Base-by-base conservation (phyloP, 805 yeast genomes). In the Maudiozyma saulgeensis region DNA sequence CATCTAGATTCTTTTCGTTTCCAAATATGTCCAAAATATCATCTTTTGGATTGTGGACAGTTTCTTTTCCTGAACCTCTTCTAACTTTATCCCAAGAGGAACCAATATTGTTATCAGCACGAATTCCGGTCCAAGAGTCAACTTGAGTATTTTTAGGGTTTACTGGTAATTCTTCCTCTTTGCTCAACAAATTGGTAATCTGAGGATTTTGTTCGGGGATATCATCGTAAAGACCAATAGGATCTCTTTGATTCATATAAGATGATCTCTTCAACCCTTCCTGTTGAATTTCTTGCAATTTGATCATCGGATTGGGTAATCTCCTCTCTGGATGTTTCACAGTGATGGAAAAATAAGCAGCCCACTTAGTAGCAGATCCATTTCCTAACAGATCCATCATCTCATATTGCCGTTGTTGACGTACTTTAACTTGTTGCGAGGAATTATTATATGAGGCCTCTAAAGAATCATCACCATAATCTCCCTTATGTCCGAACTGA, bases 301-400 rank as follows among this genome's bases (percentile, higher is more conserved):
- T 56, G 0, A 59, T 57, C 56, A 73, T 66, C 6, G 89, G 89
- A 57, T 82, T 83, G 48, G 75, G 76, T 54, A 82, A 64, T 38
- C 76, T 68, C 45, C 71, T 70, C 19, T 70, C 71, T 0, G 82
- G 80, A 55, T 82, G 76, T 16, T 70, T 69, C 38, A 72, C 68
- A 0, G 85, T 74, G 51, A 71, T 63, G 44, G 70, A 67, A 60
- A 76, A 82, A 61, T 83, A 83, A 23, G 72, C 57, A 40, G 75
- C 67, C 80, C 81, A 78, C 58, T 60, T 66, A 1, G 70, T 57
- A 5, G 73, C 60, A 41, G 67, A 63, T 0, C 63, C 66, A 11
- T 64, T 63, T 28, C 61, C 59, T 18, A 72, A 50, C 21, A 69
- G 49, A 13, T 58, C 50, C 56, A 69, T 41, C 68, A 72, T 59